Evolutionary conservation across 73 alveolate species (phyloP), one percentile per base, ranked within the genome.

Genomic region (Breviolum minutum): DNA sequence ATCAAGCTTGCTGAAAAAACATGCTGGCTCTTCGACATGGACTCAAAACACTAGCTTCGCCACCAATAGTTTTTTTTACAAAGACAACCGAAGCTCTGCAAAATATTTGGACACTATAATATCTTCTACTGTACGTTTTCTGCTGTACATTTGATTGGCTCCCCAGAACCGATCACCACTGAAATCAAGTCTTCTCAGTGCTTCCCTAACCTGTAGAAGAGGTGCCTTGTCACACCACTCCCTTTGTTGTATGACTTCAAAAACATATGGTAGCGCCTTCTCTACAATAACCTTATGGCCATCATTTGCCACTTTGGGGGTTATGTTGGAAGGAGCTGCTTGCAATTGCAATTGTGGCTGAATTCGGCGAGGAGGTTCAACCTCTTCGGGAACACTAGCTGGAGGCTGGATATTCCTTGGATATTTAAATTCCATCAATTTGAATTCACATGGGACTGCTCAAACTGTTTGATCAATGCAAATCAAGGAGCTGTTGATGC

Each of bases 71-170:
- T 40, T 40, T 30, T 30, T 48, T 30, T 2, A 71, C 63, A 82
- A 60, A 10, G 91, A 48, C 54, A 82, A 8, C 20, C 91, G 71
- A 8, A 82, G n/a, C 20, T 82, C 91, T 14, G 48, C 13, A 61
- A 19, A 20, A 24, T 82, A 82, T 19, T 73, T 48, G 19, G 91
- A 48, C 0, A 82, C 91, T 11, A 82, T 17, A 60, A 19, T 24
- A 60, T 82, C 91, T 60, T 82, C 91, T 5, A 82, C 91, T 9
- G 91, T 60, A 8, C 91, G 69, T 60, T 82, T 82, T 24, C 91
- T 48, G 60, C 74, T 60, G 54, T 9, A 82, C 10, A 4, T 9
- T 4, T 6, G 0, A 24, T 61, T 5, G 60, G 54, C 60, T 5
- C 91, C 91, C 91, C 91, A 82, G 24, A 82, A 82, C 20, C 74